Evolutionary conservation across 2,329 filamentous ascomycete species (phyloP).

Genomic region (Epichloe brachyelytri): DNA sequence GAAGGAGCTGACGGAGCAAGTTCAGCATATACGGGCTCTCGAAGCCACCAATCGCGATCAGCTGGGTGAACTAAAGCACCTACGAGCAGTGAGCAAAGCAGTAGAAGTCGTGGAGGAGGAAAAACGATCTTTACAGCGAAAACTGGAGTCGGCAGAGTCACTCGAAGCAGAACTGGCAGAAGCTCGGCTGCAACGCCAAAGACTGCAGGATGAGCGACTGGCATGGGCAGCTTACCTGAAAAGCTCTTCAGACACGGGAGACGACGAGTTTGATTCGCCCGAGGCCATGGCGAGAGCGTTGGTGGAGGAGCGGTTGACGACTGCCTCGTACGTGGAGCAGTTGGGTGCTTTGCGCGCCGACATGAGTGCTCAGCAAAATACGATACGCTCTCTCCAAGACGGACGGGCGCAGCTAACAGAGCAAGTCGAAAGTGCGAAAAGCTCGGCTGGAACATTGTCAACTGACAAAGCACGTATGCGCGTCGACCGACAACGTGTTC

Average conservation of each 20-base stretch:
- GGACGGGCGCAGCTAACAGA: constrained; percentile 52
- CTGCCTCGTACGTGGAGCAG: constrained; percentile 65
- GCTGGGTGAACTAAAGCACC: constrained; percentile 62
- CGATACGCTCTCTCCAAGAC: constrained; percentile 56
- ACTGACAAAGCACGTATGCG: constrained; percentile 59
- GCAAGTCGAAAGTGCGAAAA: constrained; percentile 60
- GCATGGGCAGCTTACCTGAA: constrained; percentile 82
- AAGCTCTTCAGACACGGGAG: constrained; percentile 46
- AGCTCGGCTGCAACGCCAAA: constrained; percentile 66
- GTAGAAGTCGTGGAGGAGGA: constrained; percentile 92
- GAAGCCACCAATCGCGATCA: constrained; percentile 75
- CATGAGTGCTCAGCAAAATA: constrained; percentile 60
- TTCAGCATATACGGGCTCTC: constrained; percentile 76
- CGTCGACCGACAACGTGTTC: constrained; percentile 70
- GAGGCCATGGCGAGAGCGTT: constrained; percentile 78
- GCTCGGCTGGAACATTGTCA: constrained; percentile 30
- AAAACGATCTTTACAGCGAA: constrained; percentile 70
- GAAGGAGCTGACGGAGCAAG: constrained; percentile 78
- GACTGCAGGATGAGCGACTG: constrained; percentile 75
- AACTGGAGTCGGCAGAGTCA: constrained; percentile 59
- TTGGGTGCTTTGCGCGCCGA: constrained; percentile 71
- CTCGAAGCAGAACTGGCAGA: constrained; percentile 69
- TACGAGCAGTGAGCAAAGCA: constrained; percentile 72
- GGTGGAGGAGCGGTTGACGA: constrained; percentile 68
- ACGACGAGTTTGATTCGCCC: constrained; percentile 73